These are phyloP conservation scores for Datisca glomerata DNA, from an alignment of 306 rosid species.

Conservation along the genomic window DNA sequence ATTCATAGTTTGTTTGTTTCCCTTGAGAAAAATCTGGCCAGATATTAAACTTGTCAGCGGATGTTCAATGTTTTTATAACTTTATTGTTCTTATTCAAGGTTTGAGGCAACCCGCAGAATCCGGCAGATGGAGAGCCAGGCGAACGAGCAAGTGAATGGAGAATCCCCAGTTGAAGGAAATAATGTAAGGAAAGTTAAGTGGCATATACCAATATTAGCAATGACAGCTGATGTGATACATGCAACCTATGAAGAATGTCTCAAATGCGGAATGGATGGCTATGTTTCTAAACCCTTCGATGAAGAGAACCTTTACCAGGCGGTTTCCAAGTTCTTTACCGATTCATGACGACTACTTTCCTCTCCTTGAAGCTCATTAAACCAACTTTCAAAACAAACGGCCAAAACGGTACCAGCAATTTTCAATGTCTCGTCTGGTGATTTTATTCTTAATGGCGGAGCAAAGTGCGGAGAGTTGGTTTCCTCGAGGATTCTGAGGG, in stretches of 20 bases:
- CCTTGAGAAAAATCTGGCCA: too few relatives aligned
- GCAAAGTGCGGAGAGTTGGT: too few relatives aligned
- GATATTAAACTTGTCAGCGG: too few relatives aligned
- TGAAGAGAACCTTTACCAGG: conserved; percentile 89
- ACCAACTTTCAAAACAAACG: neutral
- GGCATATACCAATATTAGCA: conserved; percentile 81
- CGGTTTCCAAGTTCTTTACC: conserved; percentile 71
- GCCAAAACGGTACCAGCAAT: conserved; percentile 1
- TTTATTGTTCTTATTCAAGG: too few relatives aligned
- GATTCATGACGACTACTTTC: too few relatives aligned
- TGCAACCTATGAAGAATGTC: conserved; percentile 77
- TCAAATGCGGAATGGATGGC: conserved; percentile 89
- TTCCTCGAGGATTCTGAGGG: too few relatives aligned
- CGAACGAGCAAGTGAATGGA: conserved; percentile 33
- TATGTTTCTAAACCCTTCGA: conserved; percentile 94
- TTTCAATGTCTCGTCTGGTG: neutral
- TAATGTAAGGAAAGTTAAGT: conserved; percentile 19
- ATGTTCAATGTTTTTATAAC: too few relatives aligned
- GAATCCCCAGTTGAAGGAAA: conserved; percentile 23
- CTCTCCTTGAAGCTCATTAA: conserved; percentile 17
- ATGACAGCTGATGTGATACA: conserved; percentile 99
- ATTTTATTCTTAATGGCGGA: too few relatives aligned
- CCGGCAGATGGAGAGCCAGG: conserved; percentile 62
- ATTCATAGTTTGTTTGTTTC: too few relatives aligned
- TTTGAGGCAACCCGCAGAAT: conserved; percentile 76